Base-by-base conservation (phyloP, 2,329 filamentous ascomycete genomes). In the Drechslera avenae region DNA sequence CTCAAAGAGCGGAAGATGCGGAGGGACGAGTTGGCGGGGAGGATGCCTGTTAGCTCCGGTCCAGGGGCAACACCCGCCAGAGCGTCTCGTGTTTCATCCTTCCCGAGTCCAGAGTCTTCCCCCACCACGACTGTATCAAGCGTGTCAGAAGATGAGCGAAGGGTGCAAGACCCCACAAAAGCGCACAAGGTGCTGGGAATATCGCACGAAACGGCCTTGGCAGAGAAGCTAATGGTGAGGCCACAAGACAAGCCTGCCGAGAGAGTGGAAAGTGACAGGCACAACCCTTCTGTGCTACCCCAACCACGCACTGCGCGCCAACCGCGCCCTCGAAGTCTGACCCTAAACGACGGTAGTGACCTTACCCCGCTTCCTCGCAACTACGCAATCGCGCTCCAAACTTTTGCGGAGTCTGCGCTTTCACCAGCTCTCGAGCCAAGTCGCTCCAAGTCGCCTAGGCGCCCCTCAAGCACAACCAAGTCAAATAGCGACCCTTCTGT, bases 1-100 rank as follows among this genome's bases (percentile, higher is more conserved):
- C 66, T 86, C 26, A 81, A 81, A 62, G 78, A 82, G 58, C 81
- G 82, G 55, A 82, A 83, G 57, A 76, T 82, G 67, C 76, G 78
- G 61, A 78, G 82, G 52, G 79, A 83, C 37, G 76, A 73, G 57
- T 62, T 71, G 55, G 67, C 71, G 32, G 65, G 66, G 32, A 67
- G 67, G 51, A 52, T 65, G 52, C 67, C 69, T 43, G 62, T 67
- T 39, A 55, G 57, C 28, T 50, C 52, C 6, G 76, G 80, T 61
- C 65, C 78, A 65, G 72, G 76, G 66, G 70, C 67, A 43, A 69
- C 74, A 42, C 63, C 73, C 47, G 68, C 54, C 23, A 55, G 64
- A 37, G 67, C 68, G 30, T 61, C 67, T 41, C 67, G 63, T 19
- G 70, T 71, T 70, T 71, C 67, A 70, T 63, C 61, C 46, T 52